Percentiles rank a stretch among this genome's conserved stretches.
These are phyloP conservation scores for Colletotrichum viniferum DNA, from an alignment of 2,329 filamentous ascomycete species.

Conservation along the genomic window DNA sequence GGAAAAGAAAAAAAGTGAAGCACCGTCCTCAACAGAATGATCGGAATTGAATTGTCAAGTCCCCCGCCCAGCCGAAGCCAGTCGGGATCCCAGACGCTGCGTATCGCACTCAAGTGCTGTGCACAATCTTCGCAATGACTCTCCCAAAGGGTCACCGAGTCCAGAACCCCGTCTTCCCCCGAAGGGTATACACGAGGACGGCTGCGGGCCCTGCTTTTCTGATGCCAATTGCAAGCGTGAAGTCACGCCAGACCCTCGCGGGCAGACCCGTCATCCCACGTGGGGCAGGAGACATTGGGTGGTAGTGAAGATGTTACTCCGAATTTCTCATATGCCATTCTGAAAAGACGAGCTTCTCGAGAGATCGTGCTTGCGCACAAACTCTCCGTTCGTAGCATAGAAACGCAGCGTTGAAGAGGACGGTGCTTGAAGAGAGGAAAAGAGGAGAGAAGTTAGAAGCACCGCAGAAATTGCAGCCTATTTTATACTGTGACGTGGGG, in stretches of 20 bases:
- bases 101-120: slow-evolving; percentile 94
- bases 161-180: slow-evolving; percentile 33
- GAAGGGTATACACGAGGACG: slow-evolving; percentile 26
- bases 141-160: slow-evolving; percentile 72
- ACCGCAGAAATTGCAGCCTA: slow-evolving; percentile 1
- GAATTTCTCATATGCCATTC: slow-evolving; percentile 93
- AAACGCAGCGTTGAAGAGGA: slow-evolving; percentile 93
- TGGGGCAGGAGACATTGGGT: slow-evolving; percentile 47
- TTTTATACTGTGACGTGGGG: slow-evolving; percentile 14
- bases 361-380: slow-evolving; percentile 29
- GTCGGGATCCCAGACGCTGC: slow-evolving; percentile 68
- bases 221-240: slow-evolving; percentile 87
- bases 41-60: slow-evolving; percentile 85
- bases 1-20: slow-evolving; percentile 38
- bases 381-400: slow-evolving; percentile 84
- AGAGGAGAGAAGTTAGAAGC: slow-evolving; percentile 22
- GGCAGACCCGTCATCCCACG: slow-evolving; percentile 64
- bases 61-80: slow-evolving; percentile 26
- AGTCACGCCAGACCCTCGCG: slow-evolving; percentile 85
- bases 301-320: slow-evolving; percentile 84
- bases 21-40: slow-evolving; percentile 85
- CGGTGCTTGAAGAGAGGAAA: slow-evolving; percentile 65
- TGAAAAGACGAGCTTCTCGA: slow-evolving; percentile 25
- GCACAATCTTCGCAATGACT: slow-evolving; percentile 94
- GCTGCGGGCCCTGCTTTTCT: slow-evolving; percentile 76